phyloP scores from a whole-genome alignment of 441 rosid species.

The Theobroma grandiflorum region DNA sequence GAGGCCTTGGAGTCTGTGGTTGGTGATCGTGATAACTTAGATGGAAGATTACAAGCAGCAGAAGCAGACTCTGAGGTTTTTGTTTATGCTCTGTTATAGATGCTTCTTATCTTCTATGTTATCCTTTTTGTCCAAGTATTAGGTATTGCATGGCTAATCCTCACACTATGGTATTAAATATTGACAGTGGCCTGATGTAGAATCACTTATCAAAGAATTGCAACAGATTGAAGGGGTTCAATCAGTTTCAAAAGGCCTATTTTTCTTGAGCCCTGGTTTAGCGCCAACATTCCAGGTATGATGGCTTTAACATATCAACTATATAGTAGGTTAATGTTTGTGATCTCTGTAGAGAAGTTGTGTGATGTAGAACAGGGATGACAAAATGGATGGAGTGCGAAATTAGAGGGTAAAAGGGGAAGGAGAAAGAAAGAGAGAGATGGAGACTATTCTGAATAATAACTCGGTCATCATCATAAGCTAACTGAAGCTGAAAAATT shows the following conservation, averaged over 20 bases:
- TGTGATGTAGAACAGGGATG: neutral
- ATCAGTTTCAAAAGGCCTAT: constrained; percentile 82
- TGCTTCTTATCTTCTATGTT: neutral
- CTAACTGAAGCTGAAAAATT: neutral
- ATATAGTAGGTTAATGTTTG: constrained; percentile 4
- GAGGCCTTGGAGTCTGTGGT: constrained; percentile 83
- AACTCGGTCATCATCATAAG: neutral
- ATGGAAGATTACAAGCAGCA: constrained; percentile 69
- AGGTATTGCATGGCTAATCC: constrained; percentile 10
- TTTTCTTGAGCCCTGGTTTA: constrained; percentile 89
- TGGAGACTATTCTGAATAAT: neutral
- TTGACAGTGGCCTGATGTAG: constrained; percentile 91
- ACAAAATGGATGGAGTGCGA: neutral
- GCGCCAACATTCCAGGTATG: constrained; percentile 96
- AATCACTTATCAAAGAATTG: constrained; percentile 82
- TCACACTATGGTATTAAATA: constrained; percentile 26
- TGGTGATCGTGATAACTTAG: constrained; percentile 65
- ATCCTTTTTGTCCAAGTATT: neutral
- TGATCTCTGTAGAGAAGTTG: neutral
- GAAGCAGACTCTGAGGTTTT: constrained; percentile 77
- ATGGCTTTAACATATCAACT: constrained; percentile 19
- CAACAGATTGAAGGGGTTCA: constrained; percentile 76
- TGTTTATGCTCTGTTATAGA: constrained; percentile 9
- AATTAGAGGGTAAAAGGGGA: neutral
- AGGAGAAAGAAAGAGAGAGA: neutral